Percentiles rank a stretch among this genome's conserved stretches.
These are phyloP conservation scores for Thymus mandschuricus DNA, from an alignment of 257 asterid species.

Conservation along the genomic window DNA sequence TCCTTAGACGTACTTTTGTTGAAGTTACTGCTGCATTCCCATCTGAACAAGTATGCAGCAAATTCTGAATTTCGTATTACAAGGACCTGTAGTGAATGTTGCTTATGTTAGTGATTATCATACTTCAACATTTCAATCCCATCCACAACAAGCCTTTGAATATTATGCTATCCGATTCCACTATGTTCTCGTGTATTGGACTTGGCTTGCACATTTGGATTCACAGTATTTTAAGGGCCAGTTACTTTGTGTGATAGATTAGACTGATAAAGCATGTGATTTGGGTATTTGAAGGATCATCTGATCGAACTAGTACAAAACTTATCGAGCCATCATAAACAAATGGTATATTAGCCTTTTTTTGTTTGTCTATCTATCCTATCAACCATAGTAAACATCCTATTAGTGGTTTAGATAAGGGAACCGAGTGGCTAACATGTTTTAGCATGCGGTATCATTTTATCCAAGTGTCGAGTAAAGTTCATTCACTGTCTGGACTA, in stretches of 20 bases:
- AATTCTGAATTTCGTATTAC: background rate
- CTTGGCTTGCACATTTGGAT: background rate
- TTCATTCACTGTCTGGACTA: slow-evolving; percentile 8
- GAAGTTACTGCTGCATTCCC: background rate
- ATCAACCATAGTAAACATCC: too few species aligned
- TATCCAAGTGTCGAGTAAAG: background rate
- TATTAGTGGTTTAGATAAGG: background rate
- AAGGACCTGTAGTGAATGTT: slow-evolving; percentile 13
- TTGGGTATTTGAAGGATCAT: too few species aligned
- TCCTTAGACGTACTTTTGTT: background rate
- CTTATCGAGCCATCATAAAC: too few species aligned
- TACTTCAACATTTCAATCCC: background rate
- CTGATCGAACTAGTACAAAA: too few species aligned
- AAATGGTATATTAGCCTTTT: too few species aligned
- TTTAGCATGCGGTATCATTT: background rate
- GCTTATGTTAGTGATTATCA: background rate
- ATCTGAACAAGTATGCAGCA: background rate
- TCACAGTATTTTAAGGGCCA: background rate
- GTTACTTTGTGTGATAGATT: too few species aligned
- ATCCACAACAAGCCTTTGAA: background rate
- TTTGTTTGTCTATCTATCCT: too few species aligned
- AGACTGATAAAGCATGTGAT: too few species aligned
- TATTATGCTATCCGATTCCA: slow-evolving; percentile 8
- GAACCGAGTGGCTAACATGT: background rate
- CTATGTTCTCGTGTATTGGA: slow-evolving; percentile 4